Evolutionary conservation across 2,329 filamentous ascomycete genomes (phyloP).

Genomic region (Ceratocystis diversiconidia): DNA sequence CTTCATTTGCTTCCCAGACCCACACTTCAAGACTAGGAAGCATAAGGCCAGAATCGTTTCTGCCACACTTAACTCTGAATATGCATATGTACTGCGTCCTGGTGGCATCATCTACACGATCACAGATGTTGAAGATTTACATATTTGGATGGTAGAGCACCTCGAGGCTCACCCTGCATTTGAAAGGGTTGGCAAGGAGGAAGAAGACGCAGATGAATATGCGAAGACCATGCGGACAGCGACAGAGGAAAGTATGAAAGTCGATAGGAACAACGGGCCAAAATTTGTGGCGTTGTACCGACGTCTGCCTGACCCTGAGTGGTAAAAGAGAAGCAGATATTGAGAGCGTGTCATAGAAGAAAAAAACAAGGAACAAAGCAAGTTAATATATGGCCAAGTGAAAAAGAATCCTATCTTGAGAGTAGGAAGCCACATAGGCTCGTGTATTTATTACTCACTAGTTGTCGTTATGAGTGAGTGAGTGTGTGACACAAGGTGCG

Average conservation of each 20-base stretch:
- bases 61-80: conserved; percentile 76
- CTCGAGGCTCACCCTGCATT: conserved; percentile 67
- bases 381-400: no score
- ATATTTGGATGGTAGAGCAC: conserved; percentile 84
- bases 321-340: conserved; percentile 31
- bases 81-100: conserved; percentile 71
- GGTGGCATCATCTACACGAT: conserved; percentile 90
- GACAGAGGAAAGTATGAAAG: conserved; percentile 97
- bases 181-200: conserved; percentile 55
- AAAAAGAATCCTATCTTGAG: no score
- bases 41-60: conserved; percentile 95
- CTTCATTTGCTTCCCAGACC: conserved; percentile 96
- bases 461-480: not conserved
- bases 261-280: conserved; percentile 72
- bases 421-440: no score
- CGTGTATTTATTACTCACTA: not conserved
- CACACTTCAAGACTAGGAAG: conserved; percentile 94
- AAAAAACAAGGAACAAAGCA: no score
- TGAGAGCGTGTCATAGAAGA: not conserved
- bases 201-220: conserved; percentile 54
- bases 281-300: conserved; percentile 87
- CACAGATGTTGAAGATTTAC: conserved; percentile 89
- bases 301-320: conserved; percentile 64
- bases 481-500: conserved; percentile 8
- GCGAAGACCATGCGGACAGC: conserved; percentile 62